A percentile compares a stretch with the other conserved stretches of the same genome.
These are phyloP conservation scores for Platanthera zijinensis DNA, from an alignment of 106 monocot species.

Conservation along the genomic window DNA sequence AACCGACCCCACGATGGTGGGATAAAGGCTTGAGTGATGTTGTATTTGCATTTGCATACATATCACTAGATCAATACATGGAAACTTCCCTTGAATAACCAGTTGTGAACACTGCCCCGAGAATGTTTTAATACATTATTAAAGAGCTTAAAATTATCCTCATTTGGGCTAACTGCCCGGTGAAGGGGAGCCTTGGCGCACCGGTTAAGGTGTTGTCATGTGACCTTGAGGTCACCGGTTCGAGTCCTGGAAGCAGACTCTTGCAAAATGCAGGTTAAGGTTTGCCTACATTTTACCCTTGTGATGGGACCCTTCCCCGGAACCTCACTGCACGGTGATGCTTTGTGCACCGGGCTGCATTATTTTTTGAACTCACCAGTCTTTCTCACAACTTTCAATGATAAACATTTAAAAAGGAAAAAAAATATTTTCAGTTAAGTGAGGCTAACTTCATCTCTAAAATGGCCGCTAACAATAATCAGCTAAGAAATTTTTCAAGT, in stretches of 20 bases:
- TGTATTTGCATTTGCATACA: not conserved
- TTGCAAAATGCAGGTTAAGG: too few relatives aligned
- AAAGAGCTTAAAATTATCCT: not conserved
- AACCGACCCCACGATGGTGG: too few relatives aligned
- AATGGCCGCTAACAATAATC: not conserved
- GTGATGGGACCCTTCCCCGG: too few relatives aligned
- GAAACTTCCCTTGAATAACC: not conserved
- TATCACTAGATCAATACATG: not conserved
- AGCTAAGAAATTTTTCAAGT: not conserved
- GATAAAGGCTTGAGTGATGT: too few relatives aligned
- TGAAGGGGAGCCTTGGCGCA: too few relatives aligned
- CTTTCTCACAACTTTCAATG: not conserved
- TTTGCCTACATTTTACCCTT: too few relatives aligned
- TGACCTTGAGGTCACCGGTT: too few relatives aligned
- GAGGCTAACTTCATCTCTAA: not conserved
- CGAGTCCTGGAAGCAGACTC: too few relatives aligned
- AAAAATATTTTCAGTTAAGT: not conserved
- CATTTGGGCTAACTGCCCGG: too few relatives aligned
- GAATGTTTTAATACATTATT: not conserved
- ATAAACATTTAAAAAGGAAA: not conserved
- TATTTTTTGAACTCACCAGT: not conserved
- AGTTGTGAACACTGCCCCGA: not conserved
- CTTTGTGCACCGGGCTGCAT: too few relatives aligned
- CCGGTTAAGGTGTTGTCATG: too few relatives aligned
- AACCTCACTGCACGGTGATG: too few relatives aligned